Evolutionary conservation across 306 rosid species (phyloP).

Genomic region (Lathyrus oleraceus): DNA sequence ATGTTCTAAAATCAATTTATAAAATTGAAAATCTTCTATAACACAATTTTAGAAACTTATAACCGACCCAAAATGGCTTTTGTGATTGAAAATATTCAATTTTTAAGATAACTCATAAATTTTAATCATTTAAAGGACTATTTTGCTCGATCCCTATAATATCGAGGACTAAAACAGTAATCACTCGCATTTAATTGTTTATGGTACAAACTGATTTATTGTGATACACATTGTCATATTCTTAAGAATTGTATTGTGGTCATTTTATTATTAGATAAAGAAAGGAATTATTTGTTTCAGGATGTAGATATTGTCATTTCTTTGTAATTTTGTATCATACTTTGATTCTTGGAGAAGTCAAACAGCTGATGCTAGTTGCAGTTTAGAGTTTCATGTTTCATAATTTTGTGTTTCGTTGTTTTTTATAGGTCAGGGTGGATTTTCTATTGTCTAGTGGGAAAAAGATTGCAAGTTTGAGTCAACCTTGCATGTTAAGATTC

Average conservation of each 20-base stretch:
- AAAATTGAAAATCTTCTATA: background rate
- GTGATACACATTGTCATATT: background rate
- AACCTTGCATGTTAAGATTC: slow-evolving; percentile 75
- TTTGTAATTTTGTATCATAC: slow-evolving; percentile 6
- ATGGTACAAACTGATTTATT: slow-evolving; percentile 12
- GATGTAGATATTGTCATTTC: slow-evolving; percentile 25
- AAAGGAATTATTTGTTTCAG: background rate
- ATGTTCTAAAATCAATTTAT: background rate
- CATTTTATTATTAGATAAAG: slow-evolving; percentile 3
- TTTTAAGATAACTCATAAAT: background rate
- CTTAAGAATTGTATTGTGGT: background rate
- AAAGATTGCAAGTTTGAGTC: slow-evolving; percentile 67
- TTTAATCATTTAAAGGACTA: background rate
- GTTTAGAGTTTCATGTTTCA: slow-evolving; percentile 8
- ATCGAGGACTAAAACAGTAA: background rate
- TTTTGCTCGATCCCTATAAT: background rate
- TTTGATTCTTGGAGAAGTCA: background rate
- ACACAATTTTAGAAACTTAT: background rate
- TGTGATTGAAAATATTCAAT: background rate
- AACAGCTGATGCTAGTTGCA: slow-evolving; percentile 16
- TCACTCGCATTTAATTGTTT: background rate
- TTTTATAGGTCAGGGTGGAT: slow-evolving; percentile 62
- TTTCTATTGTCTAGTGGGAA: slow-evolving; percentile 56
- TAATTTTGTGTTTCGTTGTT: slow-evolving; percentile 27
- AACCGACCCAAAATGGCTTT: background rate